Evolutionary conservation across 129 eudicot species (phyloP), one percentile per base, ranked within the genome.

Genomic region (Centella asiatica): DNA sequence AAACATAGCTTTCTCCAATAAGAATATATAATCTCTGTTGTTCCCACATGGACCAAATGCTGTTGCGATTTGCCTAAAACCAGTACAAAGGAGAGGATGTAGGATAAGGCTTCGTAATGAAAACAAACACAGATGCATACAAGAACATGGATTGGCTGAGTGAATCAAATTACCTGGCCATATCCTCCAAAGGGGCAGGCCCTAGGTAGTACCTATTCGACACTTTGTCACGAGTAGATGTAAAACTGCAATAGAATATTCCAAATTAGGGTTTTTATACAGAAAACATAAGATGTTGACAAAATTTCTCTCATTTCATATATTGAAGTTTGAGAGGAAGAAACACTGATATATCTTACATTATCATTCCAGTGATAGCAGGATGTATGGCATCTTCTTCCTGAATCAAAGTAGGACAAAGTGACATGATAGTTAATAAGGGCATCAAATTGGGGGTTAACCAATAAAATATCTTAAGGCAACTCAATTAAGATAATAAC

Each of bases 41-140:
- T 92, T 87, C 36, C 99, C 99, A 44, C 96, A 87, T 0, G 99
- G 99, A 52, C 99, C 99, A 71, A 57, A 60, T n/a, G 99, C 99
- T 37, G 95, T 92, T 17, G 99, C 99, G 27, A 92, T 92, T 82
- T 92, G 99, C 86, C 94, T 87, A 56, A 36, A 59, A 60, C 33
- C 29, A n/a, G 11, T 0, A 18, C 17, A 48, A 24, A 6, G 28
- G 7, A 56, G 31, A 62, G 28, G 4, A n/a, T n/a, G n/a, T n/a
- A n/a, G n/a, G n/a, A 56, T 27, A 9, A 4, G 25, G 29, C 17
- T 32, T 12, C 7, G 11, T 8, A 14, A 8, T 20, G 22, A 33
- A 19, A 34, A 19, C 2, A 29, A 34, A 42, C 5, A 42, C 13
- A 36, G 6, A 11, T 4, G 14, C 6, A 0, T 10, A 19, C 19